Evolutionary conservation across 2,329 filamentous ascomycete genomes (phyloP).

Genomic region (Aspergillus uvarum): DNA sequence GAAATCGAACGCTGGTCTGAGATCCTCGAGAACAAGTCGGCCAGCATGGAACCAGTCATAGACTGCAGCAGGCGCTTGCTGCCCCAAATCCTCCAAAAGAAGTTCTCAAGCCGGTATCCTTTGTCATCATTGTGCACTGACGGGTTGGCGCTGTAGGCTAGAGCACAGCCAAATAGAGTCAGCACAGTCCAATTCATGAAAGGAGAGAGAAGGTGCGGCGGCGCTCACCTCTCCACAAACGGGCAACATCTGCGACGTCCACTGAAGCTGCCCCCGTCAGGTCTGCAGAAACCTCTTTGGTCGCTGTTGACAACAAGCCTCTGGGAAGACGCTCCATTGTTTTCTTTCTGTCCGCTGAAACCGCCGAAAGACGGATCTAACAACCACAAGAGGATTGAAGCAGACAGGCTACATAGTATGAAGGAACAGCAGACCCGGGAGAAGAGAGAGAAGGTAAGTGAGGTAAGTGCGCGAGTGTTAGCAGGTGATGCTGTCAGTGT

Average conservation of each 20-base stretch:
- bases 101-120: conserved; percentile 50
- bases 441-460: neutral
- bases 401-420: conserved; percentile 17
- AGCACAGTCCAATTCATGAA: conserved; percentile 5
- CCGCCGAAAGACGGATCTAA: neutral
- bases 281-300: conserved; percentile 34
- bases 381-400: neutral
- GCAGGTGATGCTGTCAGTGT: conserved; percentile 9
- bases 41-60: conserved; percentile 43
- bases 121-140: conserved; percentile 42
- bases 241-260: conserved; percentile 43
- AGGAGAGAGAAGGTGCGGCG: conserved; percentile 3
- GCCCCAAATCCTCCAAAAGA: conserved; percentile 56
- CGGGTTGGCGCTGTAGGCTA: conserved; percentile 50
- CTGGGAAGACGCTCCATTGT: conserved; percentile 43
- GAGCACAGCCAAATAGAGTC: neutral
- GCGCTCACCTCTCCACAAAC: conserved; percentile 51
- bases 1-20: conserved; percentile 32
- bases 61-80: conserved; percentile 37
- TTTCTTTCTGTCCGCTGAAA: neutral
- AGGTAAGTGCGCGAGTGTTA: neutral
- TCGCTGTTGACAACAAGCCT: conserved; percentile 44
- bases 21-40: conserved; percentile 47
- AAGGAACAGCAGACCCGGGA: neutral
- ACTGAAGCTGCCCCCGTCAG: conserved; percentile 42